phyloP scores from a whole-genome alignment of 257 asterid genomes.

The Haberlea rhodopensis region DNA sequence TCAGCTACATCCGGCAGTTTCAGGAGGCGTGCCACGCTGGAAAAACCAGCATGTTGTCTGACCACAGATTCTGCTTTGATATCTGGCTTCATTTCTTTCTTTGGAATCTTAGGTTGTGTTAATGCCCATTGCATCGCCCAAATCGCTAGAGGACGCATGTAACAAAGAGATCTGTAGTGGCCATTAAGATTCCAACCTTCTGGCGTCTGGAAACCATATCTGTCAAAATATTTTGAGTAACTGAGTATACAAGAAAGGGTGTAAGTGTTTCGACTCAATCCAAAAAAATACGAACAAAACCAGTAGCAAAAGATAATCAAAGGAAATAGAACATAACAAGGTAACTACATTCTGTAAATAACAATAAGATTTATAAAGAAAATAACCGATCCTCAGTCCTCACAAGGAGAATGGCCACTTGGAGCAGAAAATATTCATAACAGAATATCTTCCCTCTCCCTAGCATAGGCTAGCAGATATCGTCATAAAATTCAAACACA shows the following conservation, averaged over 20 bases:
- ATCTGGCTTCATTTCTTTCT: slow-evolving; percentile 42
- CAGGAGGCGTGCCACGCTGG: slow-evolving; percentile 73
- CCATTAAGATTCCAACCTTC: slow-evolving; percentile 84
- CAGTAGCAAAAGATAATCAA: too few species aligned
- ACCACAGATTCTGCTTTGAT: slow-evolving; percentile 52
- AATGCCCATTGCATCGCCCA: slow-evolving; percentile 99
- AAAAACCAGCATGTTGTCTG: slow-evolving; percentile 70
- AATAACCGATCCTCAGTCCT: not conserved
- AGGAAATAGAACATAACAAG: too few species aligned
- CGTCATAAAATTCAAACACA: too few species aligned
- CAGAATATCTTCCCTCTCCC: not conserved
- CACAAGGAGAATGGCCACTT: not conserved
- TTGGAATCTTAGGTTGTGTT: slow-evolving; percentile 42
- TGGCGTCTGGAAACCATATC: slow-evolving; percentile 90
- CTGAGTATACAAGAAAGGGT: not conserved
- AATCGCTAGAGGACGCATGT: slow-evolving; percentile 92
- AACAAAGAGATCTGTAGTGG: slow-evolving; percentile 64
- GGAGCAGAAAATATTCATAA: not conserved
- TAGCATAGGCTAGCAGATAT: too few species aligned
- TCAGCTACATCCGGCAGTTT: slow-evolving; percentile 61
- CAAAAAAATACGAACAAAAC: not conserved
- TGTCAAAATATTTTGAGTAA: slow-evolving; percentile 19
- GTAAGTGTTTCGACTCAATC: not conserved
- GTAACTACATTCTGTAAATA: too few species aligned
- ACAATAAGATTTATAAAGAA: not conserved